Base-by-base conservation (phyloP, 805 yeast genomes). In the Kuraishia piskuri region DNA sequence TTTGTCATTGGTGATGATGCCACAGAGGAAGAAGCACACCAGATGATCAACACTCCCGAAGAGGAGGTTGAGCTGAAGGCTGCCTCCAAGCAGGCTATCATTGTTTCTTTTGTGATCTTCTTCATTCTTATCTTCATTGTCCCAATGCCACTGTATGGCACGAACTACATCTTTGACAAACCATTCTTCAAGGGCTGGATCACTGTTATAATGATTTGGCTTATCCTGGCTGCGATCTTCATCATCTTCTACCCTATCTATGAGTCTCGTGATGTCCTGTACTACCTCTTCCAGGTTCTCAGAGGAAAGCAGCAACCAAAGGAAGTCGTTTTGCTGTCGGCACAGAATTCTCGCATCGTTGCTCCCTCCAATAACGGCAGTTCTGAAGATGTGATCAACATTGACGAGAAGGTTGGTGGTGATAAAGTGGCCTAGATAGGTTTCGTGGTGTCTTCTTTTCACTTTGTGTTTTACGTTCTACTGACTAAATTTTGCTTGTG, bases 1-100 rank as follows among this genome's bases (percentile, higher is more conserved):
- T 66, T 65, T 53, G 49, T 57, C 23, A 63, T 57, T 46, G 72
- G 69, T 22, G 72, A 68, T 53, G 73, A 69, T 54, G 71, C 70
- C 36, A 67, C 69, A 26, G 61, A 54, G 8, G 59, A 64, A 50
- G 72, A 68, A 52, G 61, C 61, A 10, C 55, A 60, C 36, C 63
- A 57, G 17, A 67, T 67, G 64, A 59, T 60, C 25, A 56, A 54
- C 31, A 21, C 49, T 9, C 54, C 53, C 8, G 57, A 54, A 26
- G 59, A 58, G 23, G 58, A 58, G 50, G 58, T 52, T 21, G 55
- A 59, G 46, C 58, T 69, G 44, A 58, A 55, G 50, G 57, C 57
- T 23, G 64, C 63, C 48, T 61, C 68, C 19, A 56, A 54, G 54
- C 54, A 58, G 53, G 62, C 69, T 37, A 51, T 55, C 22, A 53